Percentiles rank a stretch among this genome's conserved stretches.
Evolutionary conservation across 169 alveolate species (phyloP).

Genomic region (Eimeria necatrix): DNA sequence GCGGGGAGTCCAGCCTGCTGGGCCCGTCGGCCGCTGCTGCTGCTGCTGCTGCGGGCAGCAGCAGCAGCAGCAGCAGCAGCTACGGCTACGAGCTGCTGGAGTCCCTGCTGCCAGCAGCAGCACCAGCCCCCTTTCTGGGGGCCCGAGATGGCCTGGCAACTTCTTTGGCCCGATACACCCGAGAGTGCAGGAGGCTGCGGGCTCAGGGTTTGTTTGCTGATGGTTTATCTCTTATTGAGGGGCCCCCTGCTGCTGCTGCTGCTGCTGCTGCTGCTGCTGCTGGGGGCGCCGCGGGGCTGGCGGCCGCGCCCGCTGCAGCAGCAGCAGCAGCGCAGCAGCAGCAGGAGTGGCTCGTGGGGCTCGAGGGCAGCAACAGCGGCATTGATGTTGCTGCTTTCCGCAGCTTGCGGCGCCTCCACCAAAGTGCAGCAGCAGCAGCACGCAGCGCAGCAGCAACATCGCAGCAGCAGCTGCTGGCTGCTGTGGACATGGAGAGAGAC

Average conservation of each 20-base stretch:
- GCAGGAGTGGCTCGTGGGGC: constrained; percentile 18
- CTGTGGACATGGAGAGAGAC: constrained; percentile 53
- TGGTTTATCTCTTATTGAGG: not conserved
- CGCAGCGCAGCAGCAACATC: constrained; percentile 5
- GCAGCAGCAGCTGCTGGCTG: constrained; percentile 53
- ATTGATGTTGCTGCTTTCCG: constrained; percentile 35
- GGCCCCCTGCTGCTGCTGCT: not conserved
- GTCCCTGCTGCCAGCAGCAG: constrained; percentile 43
- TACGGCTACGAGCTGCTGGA: not conserved
- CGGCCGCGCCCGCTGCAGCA: not conserved
- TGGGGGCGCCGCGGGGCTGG: not conserved
- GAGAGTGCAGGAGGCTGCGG: constrained; percentile 4
- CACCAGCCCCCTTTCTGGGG: not conserved
- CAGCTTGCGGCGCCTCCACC: not conserved
- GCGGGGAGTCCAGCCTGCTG: not conserved
- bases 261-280: constrained; percentile 31
- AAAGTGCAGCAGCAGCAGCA: constrained; percentile 11
- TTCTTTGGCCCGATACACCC: not conserved
- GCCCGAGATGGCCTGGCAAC: constrained; percentile 11
- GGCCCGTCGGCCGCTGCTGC: not conserved
- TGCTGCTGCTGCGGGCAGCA: constrained; percentile 13
- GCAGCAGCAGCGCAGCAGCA: constrained; percentile 48
- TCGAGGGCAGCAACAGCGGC: constrained; percentile 56
- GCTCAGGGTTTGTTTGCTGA: not conserved
- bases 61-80: not conserved